Base-by-base conservation (phyloP, 139 green algal species). In the Chlamydomonas schloesseri region DNA sequence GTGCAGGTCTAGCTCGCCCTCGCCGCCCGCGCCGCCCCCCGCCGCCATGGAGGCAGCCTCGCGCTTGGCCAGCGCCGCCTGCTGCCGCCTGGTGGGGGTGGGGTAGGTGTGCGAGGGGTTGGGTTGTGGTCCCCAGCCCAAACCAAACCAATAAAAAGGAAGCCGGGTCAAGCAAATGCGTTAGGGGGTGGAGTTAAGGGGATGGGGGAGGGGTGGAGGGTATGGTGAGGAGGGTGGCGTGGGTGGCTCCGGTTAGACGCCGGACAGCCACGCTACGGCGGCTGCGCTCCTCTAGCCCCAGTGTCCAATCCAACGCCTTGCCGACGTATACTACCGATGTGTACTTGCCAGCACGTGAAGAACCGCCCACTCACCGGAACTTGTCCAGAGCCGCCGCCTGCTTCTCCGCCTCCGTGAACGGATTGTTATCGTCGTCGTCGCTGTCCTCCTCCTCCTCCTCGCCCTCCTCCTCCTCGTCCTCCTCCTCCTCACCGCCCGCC, bases 1-100 rank as follows among this genome's bases (percentile, higher is more conserved):
- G 93, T 96, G 96, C 29, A 92, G 95, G 64, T 96, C 92, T 62
- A 96, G 73, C 31, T 37, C 89, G 0, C n/a, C 76, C 20, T 36
- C 75, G 62, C 37, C 76, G 36, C 46, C 88, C 3, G 50, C 74
- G 33, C 60, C 76, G 77, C 42, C 78, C 6, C 64, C 64, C 14
- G 71, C 88, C 23, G 87, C 90, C 89, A 96, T 93, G 33, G 89
- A 86, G 14, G n/a, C 33, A 21, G 89, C 90, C 88, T 98, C 95
- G 15, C 90, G 92, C 29, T 87, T 89, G 14, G 95, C 93, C 33
- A 88, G 87, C 6, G 79, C 72, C 24, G 82, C 82, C 33, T 93
- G 82, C 75, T 89, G 34, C 0, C 86, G 78, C 84, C 91, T 93
- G 90, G 67, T 67, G 11, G 78, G 2, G 17, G 33, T 6, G 10